Conservation (phyloP, 2,329 filamentous ascomycete species). For the Aspergillus sp. region DNA sequence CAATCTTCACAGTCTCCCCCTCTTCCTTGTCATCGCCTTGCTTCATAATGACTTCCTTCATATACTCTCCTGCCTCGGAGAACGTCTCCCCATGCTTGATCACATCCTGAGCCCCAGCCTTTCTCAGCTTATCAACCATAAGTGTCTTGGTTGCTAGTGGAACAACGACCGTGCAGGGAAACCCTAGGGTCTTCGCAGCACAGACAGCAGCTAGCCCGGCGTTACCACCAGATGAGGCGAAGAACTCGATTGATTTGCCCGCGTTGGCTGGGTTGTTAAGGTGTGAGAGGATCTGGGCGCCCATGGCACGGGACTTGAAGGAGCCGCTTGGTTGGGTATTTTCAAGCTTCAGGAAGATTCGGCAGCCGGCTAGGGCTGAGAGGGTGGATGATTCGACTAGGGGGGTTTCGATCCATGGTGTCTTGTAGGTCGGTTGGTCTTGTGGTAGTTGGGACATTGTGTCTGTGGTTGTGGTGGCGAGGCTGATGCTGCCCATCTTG, state of each 20-base stretch:
- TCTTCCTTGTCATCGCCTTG: constrained; percentile 16
- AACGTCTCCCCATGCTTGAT: constrained; percentile 68
- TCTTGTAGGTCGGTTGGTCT: constrained; percentile 23
- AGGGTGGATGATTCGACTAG: constrained; percentile 66
- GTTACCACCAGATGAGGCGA: constrained; percentile 78
- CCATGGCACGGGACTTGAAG: constrained; percentile 79
- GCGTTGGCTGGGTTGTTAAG: constrained; percentile 42
- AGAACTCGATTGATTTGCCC: constrained; percentile 64
- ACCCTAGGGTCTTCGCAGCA: constrained; percentile 63
- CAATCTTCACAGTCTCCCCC: constrained; percentile 39
- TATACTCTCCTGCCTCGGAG: constrained; percentile 67
- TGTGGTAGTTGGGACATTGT: neutral
- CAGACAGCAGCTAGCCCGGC: constrained; percentile 79
- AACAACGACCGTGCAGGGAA: constrained; percentile 73
- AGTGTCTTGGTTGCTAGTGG: constrained; percentile 63
- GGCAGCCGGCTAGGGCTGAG: constrained; percentile 70
- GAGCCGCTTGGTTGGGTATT: constrained; percentile 81
- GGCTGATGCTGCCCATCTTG: constrained; percentile 39
- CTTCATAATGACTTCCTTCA: constrained; percentile 55
- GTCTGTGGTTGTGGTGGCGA: constrained; percentile 20
- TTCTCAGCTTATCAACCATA: constrained; percentile 70
- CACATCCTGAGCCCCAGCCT: constrained; percentile 65
- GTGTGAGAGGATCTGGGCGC: constrained; percentile 64
- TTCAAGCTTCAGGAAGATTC: constrained; percentile 82
- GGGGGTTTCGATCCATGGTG: constrained; percentile 71